Evolutionary conservation across 2,329 filamentous ascomycete species (phyloP).

Genomic region (Neopestalotiopsis rosae): DNA sequence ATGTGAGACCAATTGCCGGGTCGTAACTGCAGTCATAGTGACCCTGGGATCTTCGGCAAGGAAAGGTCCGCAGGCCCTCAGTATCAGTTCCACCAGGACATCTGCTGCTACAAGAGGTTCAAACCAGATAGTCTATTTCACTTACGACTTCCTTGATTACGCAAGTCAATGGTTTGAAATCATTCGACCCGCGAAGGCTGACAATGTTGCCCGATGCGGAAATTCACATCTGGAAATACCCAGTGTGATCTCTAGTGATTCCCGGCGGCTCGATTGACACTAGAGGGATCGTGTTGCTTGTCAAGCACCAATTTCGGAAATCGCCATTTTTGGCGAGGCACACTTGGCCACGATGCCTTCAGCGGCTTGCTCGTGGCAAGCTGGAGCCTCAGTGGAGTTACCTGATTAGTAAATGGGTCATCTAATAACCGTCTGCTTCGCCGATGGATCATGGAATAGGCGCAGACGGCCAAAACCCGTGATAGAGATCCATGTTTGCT

Average conservation of each 20-base stretch:
- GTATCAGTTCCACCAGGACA: background rate
- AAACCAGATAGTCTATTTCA: constrained; percentile 2
- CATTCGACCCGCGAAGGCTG: background rate
- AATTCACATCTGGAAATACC: background rate
- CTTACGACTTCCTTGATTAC: constrained; percentile 5
- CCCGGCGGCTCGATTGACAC: constrained; percentile 2
- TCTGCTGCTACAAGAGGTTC: background rate
- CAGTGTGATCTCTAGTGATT: background rate
- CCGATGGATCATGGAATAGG: no score
- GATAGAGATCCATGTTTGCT: no score
- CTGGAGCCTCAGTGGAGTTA: no score
- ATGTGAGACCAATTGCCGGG: background rate
- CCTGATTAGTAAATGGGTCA: no score
- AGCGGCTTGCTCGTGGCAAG: constrained; percentile 7
- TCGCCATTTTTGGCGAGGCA: constrained; percentile 9
- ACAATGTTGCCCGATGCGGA: background rate
- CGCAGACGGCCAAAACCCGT: no score
- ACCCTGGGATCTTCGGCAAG: background rate
- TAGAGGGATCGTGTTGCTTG: constrained; percentile 5
- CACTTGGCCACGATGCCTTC: background rate
- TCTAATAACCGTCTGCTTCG: no score
- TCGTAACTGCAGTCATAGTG: background rate
- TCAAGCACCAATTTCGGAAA: constrained; percentile 6
- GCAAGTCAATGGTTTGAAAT: constrained; percentile 12
- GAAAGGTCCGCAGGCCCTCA: constrained; percentile 5